Evolutionary conservation across 495 filamentous ascomycete genomes (phyloP), one percentile per base, ranked within the genome.

Genomic region (Penicillium macrosclerotiorum): DNA sequence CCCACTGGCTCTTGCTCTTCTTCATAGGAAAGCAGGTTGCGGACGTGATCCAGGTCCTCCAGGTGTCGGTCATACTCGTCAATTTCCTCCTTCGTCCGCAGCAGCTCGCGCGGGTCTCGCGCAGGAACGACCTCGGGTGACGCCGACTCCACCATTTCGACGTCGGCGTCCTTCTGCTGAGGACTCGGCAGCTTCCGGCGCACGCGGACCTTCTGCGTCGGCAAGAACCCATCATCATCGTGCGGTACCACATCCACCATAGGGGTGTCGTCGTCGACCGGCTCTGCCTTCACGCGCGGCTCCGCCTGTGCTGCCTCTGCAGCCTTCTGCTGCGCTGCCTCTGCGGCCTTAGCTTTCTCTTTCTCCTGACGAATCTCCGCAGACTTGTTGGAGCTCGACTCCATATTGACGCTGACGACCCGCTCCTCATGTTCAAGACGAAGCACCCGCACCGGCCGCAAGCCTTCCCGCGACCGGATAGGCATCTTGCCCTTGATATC

Each of bases 401-500:
- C 76, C 56, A 75, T 76, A 42, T 76, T 74, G 31, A 79, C 71
- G 45, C 67, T 71, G 24, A 74, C 54, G 8, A 63, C 54, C 13
- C 75, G 66, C 32, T 79, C 76, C 37, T 72, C 68, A 59, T 81
- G 77, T 41, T 74, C 72, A 52, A 73, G 65, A 47, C 75, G 67
- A 40, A 73, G 66, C 22, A 78, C 62, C 8, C 77, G 68, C 32
- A 78, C 63, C 3, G 77, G 77, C 33, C 65, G 59, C 37, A 79
- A 57, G 3, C 64, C 68, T 26, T 44, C 59, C 29, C 54, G 52
- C 19, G 56, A 51, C 35, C 51, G 54, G 33, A 52, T 54, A 22
- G 74, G 76, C 20, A 65, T 63, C 62, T 74, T 76, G 14, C 63
- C 65, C 36, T 65, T 58, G 17, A 47, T 38, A 41, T 57, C 44